A percentile compares a stretch with the other conserved stretches of the same genome.
These are phyloP conservation scores for Plectosphaerella cucumerina DNA, from an alignment of 2,329 filamentous ascomycete genomes.

Conservation along the genomic window DNA sequence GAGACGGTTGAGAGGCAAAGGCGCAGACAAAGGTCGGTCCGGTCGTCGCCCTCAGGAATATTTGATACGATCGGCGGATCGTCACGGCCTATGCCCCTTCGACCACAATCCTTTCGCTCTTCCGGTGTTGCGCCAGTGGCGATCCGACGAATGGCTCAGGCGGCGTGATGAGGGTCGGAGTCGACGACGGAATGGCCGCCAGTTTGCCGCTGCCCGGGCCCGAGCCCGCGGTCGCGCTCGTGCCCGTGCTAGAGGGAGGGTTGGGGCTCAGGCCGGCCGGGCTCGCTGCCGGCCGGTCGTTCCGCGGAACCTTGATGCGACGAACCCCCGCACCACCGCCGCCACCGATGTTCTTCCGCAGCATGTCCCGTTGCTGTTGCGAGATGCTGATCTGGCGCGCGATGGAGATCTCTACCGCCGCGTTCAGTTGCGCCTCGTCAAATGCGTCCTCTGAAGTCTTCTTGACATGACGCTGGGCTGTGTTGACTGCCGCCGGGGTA, in stretches of 20 bases:
- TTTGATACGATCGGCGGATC: neutral
- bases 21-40: neutral
- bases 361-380: conserved; percentile 54
- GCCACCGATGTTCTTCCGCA: conserved; percentile 28
- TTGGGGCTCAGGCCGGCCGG: neutral
- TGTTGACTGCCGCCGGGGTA: conserved; percentile 25
- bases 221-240: too few species aligned
- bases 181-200: conserved; percentile 30
- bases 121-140: conserved; percentile 35
- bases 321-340: neutral
- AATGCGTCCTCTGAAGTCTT: conserved; percentile 31
- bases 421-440: conserved; percentile 38
- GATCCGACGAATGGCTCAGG: conserved; percentile 22
- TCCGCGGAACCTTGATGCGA: conserved; percentile 4
- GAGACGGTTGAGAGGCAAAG: conserved; percentile 4
- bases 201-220: neutral
- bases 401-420: conserved; percentile 62
- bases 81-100: conserved; percentile 36
- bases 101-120: conserved; percentile 50
- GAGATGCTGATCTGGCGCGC: conserved; percentile 65
- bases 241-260: too few species aligned
- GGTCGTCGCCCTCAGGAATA: too few species aligned
- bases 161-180: conserved; percentile 40
- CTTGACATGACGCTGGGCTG: conserved; percentile 26
- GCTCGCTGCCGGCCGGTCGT: conserved; percentile 24